These are phyloP conservation scores for Biancaea sappan DNA, from an alignment of 306 rosid species.

Conservation along the genomic window DNA sequence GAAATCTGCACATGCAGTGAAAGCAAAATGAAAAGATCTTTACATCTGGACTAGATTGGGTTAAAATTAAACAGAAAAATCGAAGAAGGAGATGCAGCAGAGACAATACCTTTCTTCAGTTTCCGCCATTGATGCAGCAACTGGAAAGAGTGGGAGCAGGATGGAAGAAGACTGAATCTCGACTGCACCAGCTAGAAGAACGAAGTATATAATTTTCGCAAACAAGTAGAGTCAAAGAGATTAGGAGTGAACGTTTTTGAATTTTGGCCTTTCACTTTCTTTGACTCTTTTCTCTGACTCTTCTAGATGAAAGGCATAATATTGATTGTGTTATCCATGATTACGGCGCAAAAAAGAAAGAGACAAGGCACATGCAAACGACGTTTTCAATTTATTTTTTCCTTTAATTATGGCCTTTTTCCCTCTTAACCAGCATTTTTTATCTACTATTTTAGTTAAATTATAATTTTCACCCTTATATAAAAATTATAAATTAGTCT, in stretches of 20 bases:
- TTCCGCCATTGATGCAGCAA: constrained; percentile 37
- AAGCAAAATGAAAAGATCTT: background rate
- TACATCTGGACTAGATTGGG: background rate
- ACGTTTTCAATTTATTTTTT: background rate
- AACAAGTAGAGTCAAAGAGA: background rate
- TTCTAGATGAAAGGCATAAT: background rate
- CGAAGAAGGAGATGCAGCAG: background rate
- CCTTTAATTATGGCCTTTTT: background rate
- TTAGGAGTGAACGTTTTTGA: background rate
- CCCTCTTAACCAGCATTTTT: background rate
- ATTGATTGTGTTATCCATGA: background rate
- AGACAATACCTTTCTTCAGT: constrained; percentile 21
- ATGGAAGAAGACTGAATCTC: background rate
- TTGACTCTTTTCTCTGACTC: background rate
- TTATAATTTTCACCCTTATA: background rate
- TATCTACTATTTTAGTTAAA: background rate
- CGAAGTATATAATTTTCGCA: background rate
- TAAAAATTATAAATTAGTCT: too few relatives aligned
- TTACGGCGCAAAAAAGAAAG: background rate
- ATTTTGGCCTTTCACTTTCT: background rate
- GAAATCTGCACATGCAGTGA: background rate
- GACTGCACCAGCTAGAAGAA: background rate
- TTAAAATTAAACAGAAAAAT: background rate
- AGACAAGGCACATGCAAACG: background rate
- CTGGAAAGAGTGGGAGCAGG: background rate